phyloP scores from a whole-genome alignment of 108 stramenopile species.

The Nitzschia palea region DNA sequence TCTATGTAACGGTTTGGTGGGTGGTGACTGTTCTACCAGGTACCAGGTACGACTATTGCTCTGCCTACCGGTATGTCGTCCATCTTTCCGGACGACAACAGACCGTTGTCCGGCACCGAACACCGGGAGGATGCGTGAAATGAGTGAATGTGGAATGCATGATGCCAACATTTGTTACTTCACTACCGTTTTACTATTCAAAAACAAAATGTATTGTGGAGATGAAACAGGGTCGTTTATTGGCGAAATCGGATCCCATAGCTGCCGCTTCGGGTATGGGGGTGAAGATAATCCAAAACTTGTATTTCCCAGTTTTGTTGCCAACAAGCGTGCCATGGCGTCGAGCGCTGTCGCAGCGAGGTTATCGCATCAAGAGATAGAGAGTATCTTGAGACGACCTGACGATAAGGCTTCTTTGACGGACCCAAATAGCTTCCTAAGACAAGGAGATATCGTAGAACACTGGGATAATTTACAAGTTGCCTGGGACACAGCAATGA shows the following conservation, averaged over 20 bases:
- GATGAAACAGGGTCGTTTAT: conserved; percentile 90
- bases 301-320: conserved; percentile 54
- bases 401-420: conserved; percentile 11
- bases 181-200: no score
- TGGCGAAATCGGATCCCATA: conserved; percentile 79
- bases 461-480: conserved; percentile 70
- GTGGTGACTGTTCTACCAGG: no score
- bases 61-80: no score
- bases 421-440: conserved; percentile 42
- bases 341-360: neutral
- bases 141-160: no score
- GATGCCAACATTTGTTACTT: no score
- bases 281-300: conserved; percentile 85
- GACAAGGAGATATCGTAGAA: conserved; percentile 58
- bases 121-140: no score
- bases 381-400: conserved; percentile 33
- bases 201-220: conserved; percentile 96
- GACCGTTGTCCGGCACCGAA: no score
- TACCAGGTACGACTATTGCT: no score
- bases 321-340: conserved; percentile 3
- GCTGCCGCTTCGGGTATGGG: conserved; percentile 85
- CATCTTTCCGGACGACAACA: no score
- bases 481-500: conserved; percentile 69
- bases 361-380: conserved; percentile 14
- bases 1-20: no score